These are phyloP conservation scores for Cladorrhinum sp. DNA, from an alignment of 2,329 filamentous ascomycete species.

Conservation along the genomic window DNA sequence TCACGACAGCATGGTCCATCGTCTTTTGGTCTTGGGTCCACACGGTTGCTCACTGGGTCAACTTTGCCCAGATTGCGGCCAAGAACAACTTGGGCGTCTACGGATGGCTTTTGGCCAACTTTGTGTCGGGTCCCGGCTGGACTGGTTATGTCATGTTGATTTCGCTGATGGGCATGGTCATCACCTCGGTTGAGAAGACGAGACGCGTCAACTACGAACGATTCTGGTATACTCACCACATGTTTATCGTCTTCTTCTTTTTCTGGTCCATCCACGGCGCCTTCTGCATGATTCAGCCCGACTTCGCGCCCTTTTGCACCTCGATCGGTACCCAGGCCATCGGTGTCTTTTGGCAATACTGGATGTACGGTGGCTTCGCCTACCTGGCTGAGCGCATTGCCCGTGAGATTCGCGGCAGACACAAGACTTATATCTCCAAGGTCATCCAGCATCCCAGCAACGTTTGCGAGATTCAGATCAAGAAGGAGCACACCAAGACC, in stretches of 20 bases:
- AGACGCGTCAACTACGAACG: constrained; percentile 80
- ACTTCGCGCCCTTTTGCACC: constrained; percentile 74
- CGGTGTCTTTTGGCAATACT: constrained; percentile 87
- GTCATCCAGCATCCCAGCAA: constrained; percentile 87
- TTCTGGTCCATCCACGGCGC: constrained; percentile 89
- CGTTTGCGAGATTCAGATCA: constrained; percentile 87
- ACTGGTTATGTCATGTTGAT: constrained; percentile 82
- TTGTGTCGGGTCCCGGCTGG: constrained; percentile 79
- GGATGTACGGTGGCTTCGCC: constrained; percentile 76
- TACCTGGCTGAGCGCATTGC: constrained; percentile 78
- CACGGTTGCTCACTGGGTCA: constrained; percentile 83
- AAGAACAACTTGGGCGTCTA: constrained; percentile 75
- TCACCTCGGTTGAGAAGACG: constrained; percentile 74
- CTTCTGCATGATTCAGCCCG: constrained; percentile 87
- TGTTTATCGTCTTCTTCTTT: constrained; percentile 84
- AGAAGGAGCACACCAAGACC: constrained; percentile 82
- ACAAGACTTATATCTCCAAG: constrained; percentile 84
- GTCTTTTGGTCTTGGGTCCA: constrained; percentile 87
- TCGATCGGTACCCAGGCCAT: constrained; percentile 62
- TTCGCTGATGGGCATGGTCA: constrained; percentile 72
- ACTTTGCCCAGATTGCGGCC: constrained; percentile 72
- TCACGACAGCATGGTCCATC: constrained; percentile 80
- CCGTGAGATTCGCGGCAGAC: constrained; percentile 72
- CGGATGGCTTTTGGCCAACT: constrained; percentile 74
- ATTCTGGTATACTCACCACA: constrained; percentile 88